A percentile compares a stretch with the other conserved stretches of the same genome.
phyloP scores from a whole-genome alignment of 2,329 filamentous ascomycete species.

The Trichoderma pleuroti region DNA sequence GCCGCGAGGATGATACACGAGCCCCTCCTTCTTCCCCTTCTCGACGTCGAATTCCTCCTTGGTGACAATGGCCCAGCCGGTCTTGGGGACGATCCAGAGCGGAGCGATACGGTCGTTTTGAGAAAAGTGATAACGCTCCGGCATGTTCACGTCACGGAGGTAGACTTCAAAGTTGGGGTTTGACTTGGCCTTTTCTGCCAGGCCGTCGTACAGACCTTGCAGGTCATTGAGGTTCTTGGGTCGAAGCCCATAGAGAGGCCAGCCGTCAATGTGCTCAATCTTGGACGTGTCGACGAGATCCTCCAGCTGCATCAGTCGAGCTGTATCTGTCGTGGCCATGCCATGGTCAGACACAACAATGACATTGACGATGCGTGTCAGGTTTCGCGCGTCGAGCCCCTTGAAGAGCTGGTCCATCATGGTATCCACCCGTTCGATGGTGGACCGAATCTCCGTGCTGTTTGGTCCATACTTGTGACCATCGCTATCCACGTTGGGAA shows the following conservation, averaged over 20 bases:
- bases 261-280: slow-evolving; percentile 85
- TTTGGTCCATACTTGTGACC: slow-evolving; percentile 91
- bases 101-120: slow-evolving; percentile 88
- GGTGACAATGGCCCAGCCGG: slow-evolving; percentile 88
- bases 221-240: slow-evolving; percentile 69
- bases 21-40: slow-evolving; percentile 59
- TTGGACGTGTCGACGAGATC: slow-evolving; percentile 75
- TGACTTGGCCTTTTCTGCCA: slow-evolving; percentile 53
- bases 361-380: slow-evolving; percentile 87
- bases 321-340: slow-evolving; percentile 87
- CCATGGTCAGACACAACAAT: slow-evolving; percentile 97
- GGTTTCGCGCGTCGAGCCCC: slow-evolving; percentile 74
- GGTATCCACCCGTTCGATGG: slow-evolving; percentile 73
- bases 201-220: slow-evolving; percentile 60
- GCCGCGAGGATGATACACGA: slow-evolving; percentile 74
- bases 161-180: slow-evolving; percentile 81
- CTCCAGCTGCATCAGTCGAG: slow-evolving; percentile 82
- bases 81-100: slow-evolving; percentile 87
- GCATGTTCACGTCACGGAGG: slow-evolving; percentile 83
- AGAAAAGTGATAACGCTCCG: slow-evolving; percentile 84
- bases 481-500: slow-evolving; percentile 84
- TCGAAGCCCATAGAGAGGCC: slow-evolving; percentile 86
- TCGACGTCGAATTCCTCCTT: slow-evolving; percentile 72
- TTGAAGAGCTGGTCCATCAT: slow-evolving; percentile 77
- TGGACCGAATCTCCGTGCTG: slow-evolving; percentile 80